Evolutionary conservation across 805 yeast species (phyloP).

Genomic region (Blastobotrys muscicola): DNA sequence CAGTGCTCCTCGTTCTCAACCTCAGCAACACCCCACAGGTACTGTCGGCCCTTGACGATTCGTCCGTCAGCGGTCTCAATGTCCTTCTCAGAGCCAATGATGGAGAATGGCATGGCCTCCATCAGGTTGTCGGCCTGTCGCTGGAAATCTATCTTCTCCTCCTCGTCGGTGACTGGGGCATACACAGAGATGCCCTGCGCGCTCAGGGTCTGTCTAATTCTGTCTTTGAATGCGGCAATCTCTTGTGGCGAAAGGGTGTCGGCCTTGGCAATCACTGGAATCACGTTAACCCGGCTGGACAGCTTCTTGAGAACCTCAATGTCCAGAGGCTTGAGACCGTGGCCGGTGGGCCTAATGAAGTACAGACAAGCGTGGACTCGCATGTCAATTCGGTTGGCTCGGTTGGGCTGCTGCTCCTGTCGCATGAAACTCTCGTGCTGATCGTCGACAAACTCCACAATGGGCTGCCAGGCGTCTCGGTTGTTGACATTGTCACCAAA

Average conservation of each 20-base stretch:
- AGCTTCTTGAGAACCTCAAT: constrained; percentile 64
- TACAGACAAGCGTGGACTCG: constrained; percentile 82
- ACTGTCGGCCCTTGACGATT: constrained; percentile 61
- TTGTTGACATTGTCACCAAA: constrained; percentile 67
- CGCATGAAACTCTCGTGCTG: constrained; percentile 59
- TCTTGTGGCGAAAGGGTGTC: constrained; percentile 61
- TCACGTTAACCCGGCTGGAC: constrained; percentile 61
- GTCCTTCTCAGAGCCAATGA: constrained; percentile 56
- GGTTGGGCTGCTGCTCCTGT: constrained; percentile 70
- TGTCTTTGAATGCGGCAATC: constrained; percentile 41
- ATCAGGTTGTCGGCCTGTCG: constrained; percentile 20
- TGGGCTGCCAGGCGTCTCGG: constrained; percentile 54
- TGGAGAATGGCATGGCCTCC: constrained; percentile 53
- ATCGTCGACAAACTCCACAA: constrained; percentile 67
- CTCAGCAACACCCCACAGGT: constrained; percentile 81
- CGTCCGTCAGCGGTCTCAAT: constrained; percentile 37
- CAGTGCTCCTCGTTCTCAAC: constrained; percentile 70
- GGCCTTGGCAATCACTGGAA: constrained; percentile 76
- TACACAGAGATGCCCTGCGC: constrained; percentile 52
- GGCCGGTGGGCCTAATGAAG: constrained; percentile 63
- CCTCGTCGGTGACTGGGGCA: constrained; percentile 36
- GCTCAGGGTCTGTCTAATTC: constrained; percentile 41
- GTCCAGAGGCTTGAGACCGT: constrained; percentile 55
- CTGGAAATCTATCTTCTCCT: constrained; percentile 20
- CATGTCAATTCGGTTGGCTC: constrained; percentile 44